Conservation (phyloP, 176 grass and related monocot genomes). For the Hyparrhenia diplandra region DNA sequence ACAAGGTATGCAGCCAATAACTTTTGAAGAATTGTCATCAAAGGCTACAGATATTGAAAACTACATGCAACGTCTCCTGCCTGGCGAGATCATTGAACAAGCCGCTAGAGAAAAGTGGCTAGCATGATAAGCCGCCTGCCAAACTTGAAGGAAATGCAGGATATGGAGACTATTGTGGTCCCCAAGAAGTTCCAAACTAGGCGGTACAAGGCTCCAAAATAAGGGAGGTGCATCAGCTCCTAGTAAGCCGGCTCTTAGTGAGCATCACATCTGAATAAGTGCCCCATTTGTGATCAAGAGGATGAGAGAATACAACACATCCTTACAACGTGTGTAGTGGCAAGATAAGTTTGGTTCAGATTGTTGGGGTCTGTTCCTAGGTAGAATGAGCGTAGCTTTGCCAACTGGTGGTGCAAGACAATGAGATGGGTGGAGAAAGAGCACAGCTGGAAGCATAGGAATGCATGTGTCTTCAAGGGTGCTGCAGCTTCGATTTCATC, state of each 20-base stretch:
- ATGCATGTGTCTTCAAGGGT: background rate
- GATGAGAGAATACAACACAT: no score
- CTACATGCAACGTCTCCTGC: background rate
- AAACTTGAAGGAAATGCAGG: background rate
- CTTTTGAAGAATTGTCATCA: background rate
- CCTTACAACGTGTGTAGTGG: no score
- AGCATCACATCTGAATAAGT: no score
- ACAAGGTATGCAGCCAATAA: background rate
- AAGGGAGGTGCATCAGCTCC: accelerated
- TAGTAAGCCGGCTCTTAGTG: background rate
- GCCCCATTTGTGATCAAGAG: no score
- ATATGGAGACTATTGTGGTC: background rate
- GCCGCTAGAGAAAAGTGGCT: no score
- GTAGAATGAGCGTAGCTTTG: no score
- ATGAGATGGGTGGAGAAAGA: background rate
- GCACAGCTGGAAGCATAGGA: background rate
- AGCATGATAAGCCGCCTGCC: background rate
- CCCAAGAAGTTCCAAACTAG: background rate
- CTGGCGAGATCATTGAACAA: background rate
- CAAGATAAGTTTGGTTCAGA: no score
- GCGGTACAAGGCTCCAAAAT: background rate
- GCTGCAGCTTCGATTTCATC: background rate
- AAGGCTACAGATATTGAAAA: background rate
- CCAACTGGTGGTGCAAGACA: background rate
- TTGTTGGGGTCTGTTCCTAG: no score